Evolutionary conservation across 192 early-diverging fungal genomes (phyloP).

Genomic region (Kickxella alabastrina): DNA sequence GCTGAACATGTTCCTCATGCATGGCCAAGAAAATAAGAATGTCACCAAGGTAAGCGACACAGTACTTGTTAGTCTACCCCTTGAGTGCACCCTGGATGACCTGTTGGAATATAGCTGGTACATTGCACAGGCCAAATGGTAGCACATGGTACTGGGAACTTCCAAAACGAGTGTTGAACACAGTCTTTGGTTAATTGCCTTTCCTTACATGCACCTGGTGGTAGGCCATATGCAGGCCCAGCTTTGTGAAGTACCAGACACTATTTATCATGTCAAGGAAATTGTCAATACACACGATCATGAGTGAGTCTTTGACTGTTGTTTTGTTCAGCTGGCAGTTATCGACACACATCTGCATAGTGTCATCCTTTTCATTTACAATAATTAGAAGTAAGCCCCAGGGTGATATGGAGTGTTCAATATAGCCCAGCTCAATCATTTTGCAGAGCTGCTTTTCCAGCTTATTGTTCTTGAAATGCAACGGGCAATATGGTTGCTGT

Average conservation of each 20-base stretch:
- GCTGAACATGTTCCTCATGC: constrained; percentile 21
- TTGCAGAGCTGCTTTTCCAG: constrained; percentile 4
- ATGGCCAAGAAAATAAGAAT: too few relatives aligned
- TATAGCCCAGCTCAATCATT: constrained; percentile 9
- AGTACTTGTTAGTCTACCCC: constrained; percentile 15
- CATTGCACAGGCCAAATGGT: constrained; percentile 62
- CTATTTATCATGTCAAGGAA: constrained; percentile 25
- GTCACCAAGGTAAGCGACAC: too few relatives aligned
- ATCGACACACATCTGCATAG: constrained; percentile 50
- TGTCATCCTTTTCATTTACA: constrained; percentile 51
- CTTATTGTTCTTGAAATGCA: constrained; percentile 1
- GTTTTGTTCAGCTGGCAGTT: constrained; percentile 50
- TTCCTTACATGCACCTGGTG: constrained; percentile 38
- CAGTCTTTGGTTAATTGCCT: constrained; percentile 42
- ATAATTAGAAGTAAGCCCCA: too few relatives aligned
- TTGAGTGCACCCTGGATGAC: constrained; percentile 50
- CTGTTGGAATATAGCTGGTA: constrained; percentile 55
- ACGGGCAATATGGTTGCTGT: constrained; percentile 7
- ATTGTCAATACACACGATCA: too few relatives aligned
- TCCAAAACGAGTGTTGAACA: constrained; percentile 37
- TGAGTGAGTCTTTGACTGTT: constrained; percentile 44
- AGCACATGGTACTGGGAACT: constrained; percentile 55
- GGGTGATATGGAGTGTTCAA: constrained; percentile 15
- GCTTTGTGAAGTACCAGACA: constrained; percentile 19
- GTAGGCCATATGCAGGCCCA: constrained; percentile 47